phyloP scores from a whole-genome alignment of 2,329 filamentous ascomycete species.

The Cordyceps tenuipes region DNA sequence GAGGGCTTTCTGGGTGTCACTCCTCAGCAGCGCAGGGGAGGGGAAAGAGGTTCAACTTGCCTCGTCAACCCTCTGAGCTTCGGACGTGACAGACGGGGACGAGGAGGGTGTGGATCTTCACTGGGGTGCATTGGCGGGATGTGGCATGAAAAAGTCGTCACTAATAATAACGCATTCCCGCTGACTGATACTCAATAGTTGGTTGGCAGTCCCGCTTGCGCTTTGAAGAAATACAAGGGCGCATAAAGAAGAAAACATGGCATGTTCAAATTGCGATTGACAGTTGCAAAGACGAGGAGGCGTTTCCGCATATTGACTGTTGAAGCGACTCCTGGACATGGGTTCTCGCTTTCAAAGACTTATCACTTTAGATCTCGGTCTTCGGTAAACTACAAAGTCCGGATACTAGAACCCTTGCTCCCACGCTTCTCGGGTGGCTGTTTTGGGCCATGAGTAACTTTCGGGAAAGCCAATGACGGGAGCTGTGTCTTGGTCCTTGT shows the following conservation, averaged over 20 bases:
- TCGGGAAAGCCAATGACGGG: not conserved
- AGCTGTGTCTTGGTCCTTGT: not conserved
- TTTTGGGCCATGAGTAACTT: not conserved
- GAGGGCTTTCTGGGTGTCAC: not conserved
- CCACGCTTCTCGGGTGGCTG: not conserved
- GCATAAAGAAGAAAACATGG: not conserved
- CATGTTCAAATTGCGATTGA: not conserved
- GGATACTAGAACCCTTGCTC: not conserved
- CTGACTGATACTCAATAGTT: not conserved
- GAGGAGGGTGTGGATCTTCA: not conserved
- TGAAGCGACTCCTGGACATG: not conserved
- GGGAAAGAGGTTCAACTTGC: not conserved
- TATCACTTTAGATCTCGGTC: not conserved
- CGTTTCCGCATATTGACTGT: not conserved
- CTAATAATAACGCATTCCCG: not conserved
- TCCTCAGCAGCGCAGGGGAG: not conserved
- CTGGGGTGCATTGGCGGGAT: not conserved
- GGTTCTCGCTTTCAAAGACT: not conserved
- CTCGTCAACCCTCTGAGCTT: not conserved
- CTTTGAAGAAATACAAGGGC: not conserved
- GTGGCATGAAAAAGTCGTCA: not conserved
- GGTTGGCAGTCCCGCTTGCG: not conserved
- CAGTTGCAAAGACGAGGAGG: not conserved
- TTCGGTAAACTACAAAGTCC: conserved; percentile 4
- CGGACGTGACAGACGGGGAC: not conserved